Base-by-base conservation (phyloP, 2,329 filamentous ascomycete species). In the Xylariaceae sp. region DNA sequence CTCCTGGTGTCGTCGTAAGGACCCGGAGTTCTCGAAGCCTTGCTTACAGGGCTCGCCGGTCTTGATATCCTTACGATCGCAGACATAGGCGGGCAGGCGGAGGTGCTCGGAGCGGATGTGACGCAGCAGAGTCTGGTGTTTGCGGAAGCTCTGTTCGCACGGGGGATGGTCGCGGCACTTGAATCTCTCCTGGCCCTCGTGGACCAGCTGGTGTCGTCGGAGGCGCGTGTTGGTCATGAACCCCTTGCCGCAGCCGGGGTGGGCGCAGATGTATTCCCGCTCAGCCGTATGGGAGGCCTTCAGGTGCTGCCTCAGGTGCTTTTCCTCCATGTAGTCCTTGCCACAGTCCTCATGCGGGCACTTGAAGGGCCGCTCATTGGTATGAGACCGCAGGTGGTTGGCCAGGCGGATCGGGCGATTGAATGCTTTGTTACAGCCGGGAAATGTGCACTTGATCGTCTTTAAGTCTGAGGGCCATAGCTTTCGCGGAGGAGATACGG, bases 321-420 rank as follows among this genome's bases (percentile, higher is more conserved):
- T 90, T 45, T 86, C 77, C 41, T 92, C 84, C 11, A 87, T 74
- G 55, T 94, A 96, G 26, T 80, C 74, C 64, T 94, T 95, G 49
- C 77, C 75, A 53, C 90, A 96, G 26, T 62, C 78, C 5, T 70
- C 62, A 41, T 81, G 72, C 2, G 69, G 64, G 52, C 90, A 96
- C 24, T 70, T 68, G 57, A 83, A 93, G 0, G 87, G 79, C 1
- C 89, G 77, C 47, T 90, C 84, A 46, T 90, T 87, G 33, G 77
- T 90, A 57, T 96, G 90, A 1, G 83, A 88, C 43, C 87, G 75
- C 16, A 90, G 62, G 52, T 96, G 90, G 38, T 85, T 79, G 39
- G 81, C 70, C 4, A 95, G 70, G 18, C 86, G 77, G 21, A 83
- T 83, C 1, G 87, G 88, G 3, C 90, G 80, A 57, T 94, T 94